Evolutionary conservation across 148 eudicot genomes (phyloP).

Genomic region (Fagopyrum homotropicum): DNA sequence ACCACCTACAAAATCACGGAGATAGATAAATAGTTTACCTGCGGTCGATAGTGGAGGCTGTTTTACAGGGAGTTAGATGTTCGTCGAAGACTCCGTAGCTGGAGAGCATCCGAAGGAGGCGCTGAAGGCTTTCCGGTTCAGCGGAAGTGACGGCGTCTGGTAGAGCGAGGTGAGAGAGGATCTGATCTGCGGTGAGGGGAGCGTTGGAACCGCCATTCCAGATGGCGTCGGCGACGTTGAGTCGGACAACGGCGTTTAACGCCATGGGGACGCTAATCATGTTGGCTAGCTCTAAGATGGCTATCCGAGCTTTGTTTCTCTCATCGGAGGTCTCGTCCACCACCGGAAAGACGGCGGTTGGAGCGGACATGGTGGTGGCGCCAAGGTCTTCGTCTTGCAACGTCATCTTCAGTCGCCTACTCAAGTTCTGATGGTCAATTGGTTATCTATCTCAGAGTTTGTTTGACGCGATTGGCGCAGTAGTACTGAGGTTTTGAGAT

Average conservation of each 20-base stretch:
- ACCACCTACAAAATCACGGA: neutral
- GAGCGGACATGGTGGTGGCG: conserved; percentile 8
- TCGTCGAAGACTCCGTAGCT: conserved; percentile 41
- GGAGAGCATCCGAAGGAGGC: conserved; percentile 45
- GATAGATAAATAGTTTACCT: neutral
- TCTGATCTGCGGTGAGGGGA: conserved; percentile 36
- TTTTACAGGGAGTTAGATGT: conserved; percentile 8
- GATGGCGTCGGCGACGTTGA: conserved; percentile 39
- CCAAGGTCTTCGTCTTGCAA: neutral
- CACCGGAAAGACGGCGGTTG: neutral
- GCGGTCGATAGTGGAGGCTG: neutral
- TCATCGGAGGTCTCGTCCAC: conserved; percentile 28
- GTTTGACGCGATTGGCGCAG: neutral
- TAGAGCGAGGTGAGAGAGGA: conserved; percentile 22
- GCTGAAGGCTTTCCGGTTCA: conserved; percentile 40
- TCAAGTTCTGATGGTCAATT: neutral
- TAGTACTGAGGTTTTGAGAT: neutral
- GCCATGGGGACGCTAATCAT: conserved; percentile 61
- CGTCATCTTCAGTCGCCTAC: neutral
- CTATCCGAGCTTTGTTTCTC: conserved; percentile 35
- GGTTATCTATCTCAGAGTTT: neutral
- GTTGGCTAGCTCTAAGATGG: conserved; percentile 43
- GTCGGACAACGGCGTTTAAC: conserved; percentile 43
- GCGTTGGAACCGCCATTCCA: conserved; percentile 35
- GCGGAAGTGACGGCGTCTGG: conserved; percentile 18